Conservation (phyloP, 2,329 filamentous ascomycete genomes). For the Ascochyta clinopodiicola region DNA sequence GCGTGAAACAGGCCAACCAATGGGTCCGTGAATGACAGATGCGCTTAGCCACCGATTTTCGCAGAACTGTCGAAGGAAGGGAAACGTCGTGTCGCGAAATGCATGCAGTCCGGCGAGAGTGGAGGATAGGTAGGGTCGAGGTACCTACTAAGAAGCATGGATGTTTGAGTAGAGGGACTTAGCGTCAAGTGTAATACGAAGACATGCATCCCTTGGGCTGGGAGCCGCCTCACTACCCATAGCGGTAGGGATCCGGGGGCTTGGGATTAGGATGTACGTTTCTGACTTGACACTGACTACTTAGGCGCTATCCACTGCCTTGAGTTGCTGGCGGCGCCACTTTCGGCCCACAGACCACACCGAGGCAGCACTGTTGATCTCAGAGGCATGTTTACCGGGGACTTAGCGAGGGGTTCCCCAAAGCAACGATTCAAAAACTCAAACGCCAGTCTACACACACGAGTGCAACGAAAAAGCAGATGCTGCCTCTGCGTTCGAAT, state of each 20-base stretch:
- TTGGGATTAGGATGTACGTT: slow-evolving; percentile 41
- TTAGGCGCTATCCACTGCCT: slow-evolving; percentile 36
- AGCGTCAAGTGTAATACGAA: slow-evolving; percentile 43
- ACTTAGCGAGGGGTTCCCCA: slow-evolving; percentile 34
- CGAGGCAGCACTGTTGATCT: slow-evolving; percentile 36
- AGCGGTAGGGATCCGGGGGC: slow-evolving; percentile 45
- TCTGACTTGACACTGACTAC: slow-evolving; percentile 31
- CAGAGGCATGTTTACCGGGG: slow-evolving; percentile 38
- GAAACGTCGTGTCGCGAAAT: slow-evolving; percentile 36
- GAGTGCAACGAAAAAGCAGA: slow-evolving; percentile 40
- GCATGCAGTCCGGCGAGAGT: slow-evolving; percentile 41
- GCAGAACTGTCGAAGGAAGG: slow-evolving; percentile 32
- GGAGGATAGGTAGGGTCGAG: slow-evolving; percentile 42
- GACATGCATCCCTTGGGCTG: slow-evolving; percentile 39
- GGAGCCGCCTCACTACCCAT: slow-evolving; percentile 40
- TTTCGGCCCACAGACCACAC: slow-evolving; percentile 44
- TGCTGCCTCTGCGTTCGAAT: slow-evolving; percentile 23
- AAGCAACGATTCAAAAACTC: slow-evolving; percentile 38
- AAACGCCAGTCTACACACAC: slow-evolving; percentile 15
- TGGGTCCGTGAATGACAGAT: slow-evolving; percentile 39
- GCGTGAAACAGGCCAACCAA: slow-evolving; percentile 50
- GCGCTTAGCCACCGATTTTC: slow-evolving; percentile 46
- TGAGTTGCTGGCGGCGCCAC: slow-evolving; percentile 46
- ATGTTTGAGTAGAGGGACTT: slow-evolving; percentile 41
- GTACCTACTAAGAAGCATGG: slow-evolving; percentile 37